Conservation (phyloP, 495 filamentous ascomycete genomes). For the Hypoxylon intermedium region DNA sequence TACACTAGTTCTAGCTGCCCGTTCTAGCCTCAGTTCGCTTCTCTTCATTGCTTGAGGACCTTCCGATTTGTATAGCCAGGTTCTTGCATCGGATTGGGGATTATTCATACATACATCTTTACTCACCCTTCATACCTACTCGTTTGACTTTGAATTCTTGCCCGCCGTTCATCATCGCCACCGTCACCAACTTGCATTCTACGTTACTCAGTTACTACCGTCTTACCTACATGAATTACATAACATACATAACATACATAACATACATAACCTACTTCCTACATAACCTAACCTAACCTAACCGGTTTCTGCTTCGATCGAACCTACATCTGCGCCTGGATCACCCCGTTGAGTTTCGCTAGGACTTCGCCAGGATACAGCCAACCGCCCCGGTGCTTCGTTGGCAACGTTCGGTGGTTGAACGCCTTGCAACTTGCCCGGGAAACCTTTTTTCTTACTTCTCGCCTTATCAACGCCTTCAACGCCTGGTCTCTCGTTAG, state of each 20-base stretch:
- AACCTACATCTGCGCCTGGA: conserved; percentile 1
- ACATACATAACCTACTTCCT: too few species aligned
- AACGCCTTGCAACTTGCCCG: conserved; percentile 7
- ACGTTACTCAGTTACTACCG: too few species aligned
- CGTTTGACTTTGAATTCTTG: too few species aligned
- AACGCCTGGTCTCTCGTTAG: conserved; percentile 18
- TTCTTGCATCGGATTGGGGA: conserved; percentile 17
- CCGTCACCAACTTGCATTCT: too few species aligned
- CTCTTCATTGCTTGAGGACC: conserved; percentile 7
- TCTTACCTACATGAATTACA: too few species aligned
- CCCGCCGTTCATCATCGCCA: too few species aligned
- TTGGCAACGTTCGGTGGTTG: conserved; percentile 6
- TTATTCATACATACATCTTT: too few species aligned
- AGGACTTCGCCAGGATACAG: conserved; percentile 5
- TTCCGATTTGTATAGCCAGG: conserved; percentile 28
- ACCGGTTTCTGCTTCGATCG: too few species aligned
- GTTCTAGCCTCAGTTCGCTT: conserved; percentile 9
- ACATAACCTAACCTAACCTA: too few species aligned
- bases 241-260: too few species aligned
- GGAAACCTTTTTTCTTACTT: conserved; percentile 9
- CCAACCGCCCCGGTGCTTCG: not conserved
- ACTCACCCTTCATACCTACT: too few species aligned
- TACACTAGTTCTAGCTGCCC: too few species aligned
- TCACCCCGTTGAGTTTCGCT: conserved; percentile 34
- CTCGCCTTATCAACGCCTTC: not conserved